Evolutionary conservation across 192 early-diverging fungal species (phyloP).

Genomic region (Mortierella hygrophila): DNA sequence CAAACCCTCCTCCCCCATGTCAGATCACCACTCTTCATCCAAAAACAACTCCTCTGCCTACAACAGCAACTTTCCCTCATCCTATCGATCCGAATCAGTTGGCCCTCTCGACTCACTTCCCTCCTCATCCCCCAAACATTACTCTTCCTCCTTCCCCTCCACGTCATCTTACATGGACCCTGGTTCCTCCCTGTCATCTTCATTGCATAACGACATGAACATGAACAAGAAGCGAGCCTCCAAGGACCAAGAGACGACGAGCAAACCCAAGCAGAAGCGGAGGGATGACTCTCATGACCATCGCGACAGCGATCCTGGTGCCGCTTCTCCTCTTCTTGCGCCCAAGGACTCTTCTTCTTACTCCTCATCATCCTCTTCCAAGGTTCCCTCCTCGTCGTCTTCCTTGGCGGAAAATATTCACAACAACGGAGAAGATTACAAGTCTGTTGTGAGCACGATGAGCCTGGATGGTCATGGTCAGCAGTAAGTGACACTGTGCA

Average conservation of each 20-base stretch:
- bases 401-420: not conserved
- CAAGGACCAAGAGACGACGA: conserved; percentile 8
- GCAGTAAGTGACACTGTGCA: conserved; percentile 8
- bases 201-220: not conserved
- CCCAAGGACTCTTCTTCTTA: not conserved
- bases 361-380: not conserved
- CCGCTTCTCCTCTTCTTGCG: not conserved
- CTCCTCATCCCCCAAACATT: not conserved
- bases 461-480: conserved; percentile 77
- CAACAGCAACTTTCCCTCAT: not conserved
- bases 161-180: not conserved
- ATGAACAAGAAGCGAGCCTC: conserved; percentile 8
- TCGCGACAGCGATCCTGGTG: not conserved
- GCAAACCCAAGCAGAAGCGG: not conserved
- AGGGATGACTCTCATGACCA: not conserved
- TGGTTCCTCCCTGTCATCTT: not conserved
- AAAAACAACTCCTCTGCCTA: not conserved
- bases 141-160: not conserved
- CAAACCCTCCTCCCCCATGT: conserved; percentile 10
- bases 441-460: conserved; percentile 68
- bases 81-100: conserved; percentile 23
- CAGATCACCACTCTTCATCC: not conserved
- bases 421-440: conserved; percentile 33
- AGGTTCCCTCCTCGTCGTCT: not conserved
- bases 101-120: conserved; percentile 15